Percentiles rank a stretch among this genome's conserved stretches.
These are phyloP conservation scores for Moniliophthora roreri DNA, from an alignment of 1,284 basidiomycete genomes.

Conservation along the genomic window DNA sequence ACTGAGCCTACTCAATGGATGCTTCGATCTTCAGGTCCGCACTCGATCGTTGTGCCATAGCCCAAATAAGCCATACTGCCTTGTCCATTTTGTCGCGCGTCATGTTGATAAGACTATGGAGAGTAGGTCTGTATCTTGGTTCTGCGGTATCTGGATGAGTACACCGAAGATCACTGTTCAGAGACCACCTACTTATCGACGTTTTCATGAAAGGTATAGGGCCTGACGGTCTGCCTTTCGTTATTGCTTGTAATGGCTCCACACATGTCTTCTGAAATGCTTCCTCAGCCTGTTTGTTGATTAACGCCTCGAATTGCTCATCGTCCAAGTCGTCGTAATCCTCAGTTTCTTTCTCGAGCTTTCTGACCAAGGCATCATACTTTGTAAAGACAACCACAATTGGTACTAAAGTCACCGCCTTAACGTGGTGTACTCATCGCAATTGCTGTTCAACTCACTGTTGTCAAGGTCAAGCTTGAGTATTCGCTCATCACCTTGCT, in stretches of 20 bases:
- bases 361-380: slow-evolving; percentile 23
- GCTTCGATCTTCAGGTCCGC: slow-evolving; percentile 19
- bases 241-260: slow-evolving; percentile 1
- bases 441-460: slow-evolving; percentile 7
- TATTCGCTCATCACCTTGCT: slow-evolving; percentile 24
- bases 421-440: neutral
- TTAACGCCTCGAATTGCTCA: neutral
- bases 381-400: slow-evolving; percentile 29
- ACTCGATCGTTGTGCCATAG: slow-evolving; percentile 18
- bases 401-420: slow-evolving; percentile 20
- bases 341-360: slow-evolving; percentile 9
- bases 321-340: slow-evolving; percentile 5
- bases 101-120: slow-evolving; percentile 5
- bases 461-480: slow-evolving; percentile 20
- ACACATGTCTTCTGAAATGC: slow-evolving; percentile 8
- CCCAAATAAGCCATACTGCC: slow-evolving; percentile 17
- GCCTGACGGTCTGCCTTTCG: neutral
- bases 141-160: neutral
- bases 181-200: neutral
- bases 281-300: slow-evolving; percentile 3
- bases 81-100: slow-evolving; percentile 13
- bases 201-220: slow-evolving; percentile 2
- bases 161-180: neutral
- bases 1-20: slow-evolving; percentile 19
- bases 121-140: slow-evolving; percentile 4